phyloP scores from a whole-genome alignment of 257 asterid species.

The Nicotiana paniculata region DNA sequence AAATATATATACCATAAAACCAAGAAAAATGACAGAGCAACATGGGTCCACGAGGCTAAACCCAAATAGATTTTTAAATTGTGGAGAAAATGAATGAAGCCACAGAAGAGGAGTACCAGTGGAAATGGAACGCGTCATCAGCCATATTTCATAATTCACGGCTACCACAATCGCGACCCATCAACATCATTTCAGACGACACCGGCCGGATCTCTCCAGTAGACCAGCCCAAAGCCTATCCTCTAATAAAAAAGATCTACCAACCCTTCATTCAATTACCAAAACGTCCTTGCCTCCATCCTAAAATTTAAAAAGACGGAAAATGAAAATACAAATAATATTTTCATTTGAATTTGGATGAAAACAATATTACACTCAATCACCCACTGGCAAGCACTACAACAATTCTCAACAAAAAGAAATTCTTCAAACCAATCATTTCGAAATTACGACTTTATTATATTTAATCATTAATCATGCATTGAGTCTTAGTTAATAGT shows the following conservation, averaged over 20 bases:
- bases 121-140: conserved; percentile 4
- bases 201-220: neutral
- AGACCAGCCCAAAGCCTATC: neutral
- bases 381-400: too few relatives aligned
- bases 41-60: neutral
- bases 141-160: neutral
- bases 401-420: too few relatives aligned
- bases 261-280: neutral
- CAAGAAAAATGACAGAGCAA: neutral
- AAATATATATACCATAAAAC: neutral
- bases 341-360: too few relatives aligned
- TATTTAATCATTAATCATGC: too few relatives aligned
- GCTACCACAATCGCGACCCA: neutral
- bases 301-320: too few relatives aligned
- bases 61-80: neutral
- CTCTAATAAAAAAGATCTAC: neutral
- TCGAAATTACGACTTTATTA: too few relatives aligned
- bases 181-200: neutral
- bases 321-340: too few relatives aligned
- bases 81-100: neutral
- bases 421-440: too few relatives aligned
- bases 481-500: too few relatives aligned
- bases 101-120: neutral
- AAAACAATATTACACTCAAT: too few relatives aligned
- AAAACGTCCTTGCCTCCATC: neutral